Evolutionary conservation across 108 stramenopile species (phyloP).

Genomic region (Pseudonitzschia multiseries): DNA sequence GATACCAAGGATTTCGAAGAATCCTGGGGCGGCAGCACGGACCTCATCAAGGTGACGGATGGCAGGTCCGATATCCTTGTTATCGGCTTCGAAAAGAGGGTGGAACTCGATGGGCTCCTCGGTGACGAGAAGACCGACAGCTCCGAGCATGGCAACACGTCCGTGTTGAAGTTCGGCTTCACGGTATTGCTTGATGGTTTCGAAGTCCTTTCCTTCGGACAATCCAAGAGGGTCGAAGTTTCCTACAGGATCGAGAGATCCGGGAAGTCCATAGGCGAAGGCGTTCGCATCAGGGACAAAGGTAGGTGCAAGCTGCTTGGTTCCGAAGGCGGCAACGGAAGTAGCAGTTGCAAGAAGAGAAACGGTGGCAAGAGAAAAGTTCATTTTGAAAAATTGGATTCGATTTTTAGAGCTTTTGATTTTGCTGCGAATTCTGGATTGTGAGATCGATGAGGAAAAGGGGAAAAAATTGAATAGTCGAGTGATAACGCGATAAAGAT

Average conservation of each 20-base stretch:
- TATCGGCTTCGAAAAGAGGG: constrained; percentile 68
- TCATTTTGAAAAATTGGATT: constrained; percentile 26
- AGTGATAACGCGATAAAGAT: not conserved
- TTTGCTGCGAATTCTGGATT: not conserved
- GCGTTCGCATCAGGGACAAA: constrained; percentile 22
- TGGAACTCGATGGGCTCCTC: constrained; percentile 60
- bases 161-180: constrained; percentile 83
- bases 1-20: constrained; percentile 55
- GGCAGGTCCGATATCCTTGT: constrained; percentile 46
- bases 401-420: constrained; percentile 3
- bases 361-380: constrained; percentile 29
- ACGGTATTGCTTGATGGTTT: constrained; percentile 74
- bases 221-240: constrained; percentile 64
- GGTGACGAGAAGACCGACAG: constrained; percentile 64
- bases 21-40: constrained; percentile 45
- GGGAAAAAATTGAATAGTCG: not conserved
- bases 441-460: not conserved
- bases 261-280: constrained; percentile 38
- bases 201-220: constrained; percentile 53
- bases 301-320: constrained; percentile 6
- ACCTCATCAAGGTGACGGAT: constrained; percentile 51
- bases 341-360: constrained; percentile 41
- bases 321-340: constrained; percentile 25
- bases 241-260: constrained; percentile 49
- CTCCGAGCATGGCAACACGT: constrained; percentile 76